A percentile compares a stretch with the other conserved stretches of the same genome.
Conservation (phyloP, 2,329 filamentous ascomycete genomes). For the Aspergillus sp. region DNA sequence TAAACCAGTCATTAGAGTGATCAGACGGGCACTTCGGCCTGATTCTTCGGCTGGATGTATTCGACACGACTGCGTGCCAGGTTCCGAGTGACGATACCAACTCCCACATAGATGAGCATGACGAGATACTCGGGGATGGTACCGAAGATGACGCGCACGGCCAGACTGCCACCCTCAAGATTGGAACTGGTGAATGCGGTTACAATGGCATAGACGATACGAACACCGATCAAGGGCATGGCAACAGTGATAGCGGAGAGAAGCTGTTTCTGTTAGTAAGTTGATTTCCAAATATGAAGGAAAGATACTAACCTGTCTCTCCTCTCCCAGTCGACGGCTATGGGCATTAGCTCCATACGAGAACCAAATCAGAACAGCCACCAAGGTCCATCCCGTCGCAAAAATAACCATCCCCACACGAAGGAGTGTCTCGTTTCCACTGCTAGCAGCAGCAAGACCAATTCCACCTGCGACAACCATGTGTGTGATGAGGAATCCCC, state of each 20-base stretch:
- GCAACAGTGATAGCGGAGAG: neutral
- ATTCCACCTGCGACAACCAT: neutral
- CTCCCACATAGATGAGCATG: neutral
- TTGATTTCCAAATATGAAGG: too few species aligned
- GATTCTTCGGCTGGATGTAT: neutral
- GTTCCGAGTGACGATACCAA: neutral
- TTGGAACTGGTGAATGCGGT: neutral
- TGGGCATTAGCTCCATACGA: neutral
- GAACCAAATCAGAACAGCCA: neutral
- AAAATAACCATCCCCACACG: neutral
- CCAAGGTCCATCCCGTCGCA: neutral
- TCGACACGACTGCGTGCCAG: neutral
- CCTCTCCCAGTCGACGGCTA: neutral
- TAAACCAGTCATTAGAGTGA: neutral
- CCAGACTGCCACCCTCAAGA: neutral
- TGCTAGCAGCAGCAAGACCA: neutral
- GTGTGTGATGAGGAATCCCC: neutral
- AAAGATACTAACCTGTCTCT: neutral
- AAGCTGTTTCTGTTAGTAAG: neutral
- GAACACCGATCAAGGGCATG: neutral
- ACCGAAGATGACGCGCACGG: neutral
- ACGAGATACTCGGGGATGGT: neutral
- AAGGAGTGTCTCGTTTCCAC: neutral
- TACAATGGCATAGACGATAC: neutral
- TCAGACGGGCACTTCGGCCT: neutral